Base-by-base conservation (phyloP, 805 yeast species). In the Helenozyma baotianmanensis region DNA sequence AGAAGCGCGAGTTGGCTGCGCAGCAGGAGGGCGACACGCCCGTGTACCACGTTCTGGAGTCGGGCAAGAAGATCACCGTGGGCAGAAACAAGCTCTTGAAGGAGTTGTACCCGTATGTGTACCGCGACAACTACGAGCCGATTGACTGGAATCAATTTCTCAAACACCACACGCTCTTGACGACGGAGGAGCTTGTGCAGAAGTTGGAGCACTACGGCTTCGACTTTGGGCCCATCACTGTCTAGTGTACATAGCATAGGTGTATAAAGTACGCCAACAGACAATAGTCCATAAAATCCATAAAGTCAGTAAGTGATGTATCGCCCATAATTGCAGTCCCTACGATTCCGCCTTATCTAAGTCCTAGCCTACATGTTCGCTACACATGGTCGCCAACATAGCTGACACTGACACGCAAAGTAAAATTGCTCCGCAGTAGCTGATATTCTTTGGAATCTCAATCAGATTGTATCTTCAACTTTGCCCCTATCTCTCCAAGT, bases 11-110 rank as follows among this genome's bases (percentile, higher is more conserved):
- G 69, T 51, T 48, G 46, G 50, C 32, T 64, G 60, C 36, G 61
- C 60, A 40, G 66, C 68, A 38, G 58, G 48, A 56, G 14, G 54
- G 48, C 15, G 29, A 52, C 11, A 54, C 33, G 10, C 64, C 66
- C 16, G 71, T 84, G 3, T 81, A 65, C 53, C 76, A 67, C 53
- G 56, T 72, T 16, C 57, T 56, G 35, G 56, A 56, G 14, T 55
- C 64, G 26, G 71, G 74, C 26, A 56, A 47, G 45, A 64, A 72
- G 35, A 53, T 87, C 32, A 65, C 62, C 3, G 79, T 74, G 25
- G 90, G 92, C 27, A 78, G 78, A 58, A 73, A 83, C 53, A 74
- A 68, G 49, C 63, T 87, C 30, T 55, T 84, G 37, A 63, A 69
- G 37, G 62, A 56, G 29, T 63, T 83, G 45, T 80, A 64, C 51